Conservation (phyloP, 2,329 filamentous ascomycete species). For the Elsinoe batatas region DNA sequence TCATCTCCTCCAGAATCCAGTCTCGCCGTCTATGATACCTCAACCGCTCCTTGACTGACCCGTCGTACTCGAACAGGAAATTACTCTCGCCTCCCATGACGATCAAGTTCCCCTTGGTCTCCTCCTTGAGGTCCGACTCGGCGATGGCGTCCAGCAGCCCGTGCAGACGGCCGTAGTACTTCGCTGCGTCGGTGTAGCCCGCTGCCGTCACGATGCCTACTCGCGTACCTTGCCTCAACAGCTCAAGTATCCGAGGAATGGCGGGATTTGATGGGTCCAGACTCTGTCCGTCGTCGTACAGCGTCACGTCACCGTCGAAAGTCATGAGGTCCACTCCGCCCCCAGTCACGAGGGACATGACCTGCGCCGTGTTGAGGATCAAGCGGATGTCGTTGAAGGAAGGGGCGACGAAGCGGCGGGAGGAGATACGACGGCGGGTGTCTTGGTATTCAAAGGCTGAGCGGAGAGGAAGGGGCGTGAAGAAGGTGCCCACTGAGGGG, state of each 20-base stretch:
- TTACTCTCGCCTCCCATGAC: conserved; percentile 95
- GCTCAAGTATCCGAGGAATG: conserved; percentile 56
- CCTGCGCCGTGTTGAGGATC: conserved; percentile 87
- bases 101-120: conserved; percentile 68
- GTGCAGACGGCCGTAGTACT: conserved; percentile 78
- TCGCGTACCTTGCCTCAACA: conserved; percentile 67
- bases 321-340: conserved; percentile 75
- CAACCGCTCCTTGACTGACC: conserved; percentile 55
- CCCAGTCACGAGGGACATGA: conserved; percentile 73
- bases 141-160: conserved; percentile 75
- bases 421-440: conserved; percentile 73
- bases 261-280: conserved; percentile 67
- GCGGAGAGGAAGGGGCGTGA: conserved; percentile 76
- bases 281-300: conserved; percentile 75
- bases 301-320: conserved; percentile 94
- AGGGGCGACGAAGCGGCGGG: conserved; percentile 82
- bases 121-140: conserved; percentile 50
- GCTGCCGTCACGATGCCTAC: conserved; percentile 96
- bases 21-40: conserved; percentile 51
- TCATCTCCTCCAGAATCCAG: conserved; percentile 74
- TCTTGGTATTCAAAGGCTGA: conserved; percentile 92
- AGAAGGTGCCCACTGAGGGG: conserved; percentile 85
- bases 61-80: conserved; percentile 77
- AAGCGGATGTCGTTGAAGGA: conserved; percentile 95
- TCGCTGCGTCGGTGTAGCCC: conserved; percentile 78